Percentiles rank a stretch among this genome's conserved stretches.
These are phyloP conservation scores for Stagonosporopsis chrysanthemi DNA, from an alignment of 2,329 filamentous ascomycete species.

Conservation along the genomic window DNA sequence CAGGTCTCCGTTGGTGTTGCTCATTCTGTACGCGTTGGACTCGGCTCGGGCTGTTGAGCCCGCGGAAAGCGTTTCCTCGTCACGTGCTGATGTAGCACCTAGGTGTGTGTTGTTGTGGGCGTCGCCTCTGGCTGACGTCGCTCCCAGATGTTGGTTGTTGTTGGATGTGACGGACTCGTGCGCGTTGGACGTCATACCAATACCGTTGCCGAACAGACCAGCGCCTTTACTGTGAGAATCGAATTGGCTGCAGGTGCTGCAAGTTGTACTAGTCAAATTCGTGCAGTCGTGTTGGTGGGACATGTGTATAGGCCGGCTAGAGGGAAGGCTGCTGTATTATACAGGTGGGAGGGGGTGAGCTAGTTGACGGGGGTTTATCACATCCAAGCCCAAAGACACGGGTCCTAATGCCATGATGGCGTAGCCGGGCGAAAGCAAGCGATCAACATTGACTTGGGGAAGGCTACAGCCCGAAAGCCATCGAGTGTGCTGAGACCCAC, in stretches of 20 bases:
- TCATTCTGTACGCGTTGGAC: slow-evolving; percentile 29
- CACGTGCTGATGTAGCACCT: slow-evolving; percentile 27
- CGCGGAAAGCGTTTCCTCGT: slow-evolving; percentile 35
- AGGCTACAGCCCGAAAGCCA: slow-evolving; percentile 24
- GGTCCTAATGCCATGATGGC: slow-evolving; percentile 22
- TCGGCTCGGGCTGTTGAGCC: slow-evolving; percentile 35
- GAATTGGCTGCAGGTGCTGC: slow-evolving; percentile 9
- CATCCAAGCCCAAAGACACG: slow-evolving; percentile 25
- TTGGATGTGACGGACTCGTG: slow-evolving; percentile 19
- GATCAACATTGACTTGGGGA: slow-evolving; percentile 27
- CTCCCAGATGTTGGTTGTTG: slow-evolving; percentile 26
- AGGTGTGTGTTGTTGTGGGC: slow-evolving; percentile 31
- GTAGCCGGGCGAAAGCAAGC: slow-evolving; percentile 35
- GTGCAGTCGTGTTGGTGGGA: slow-evolving; percentile 21
- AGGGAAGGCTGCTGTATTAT: slow-evolving; percentile 13
- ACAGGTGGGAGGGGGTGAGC: slow-evolving; percentile 17
- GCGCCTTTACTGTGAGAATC: slow-evolving; percentile 7
- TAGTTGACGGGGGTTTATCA: slow-evolving; percentile 19
- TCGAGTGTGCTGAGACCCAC: slow-evolving; percentile 16
- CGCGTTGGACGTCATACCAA: slow-evolving; percentile 25
- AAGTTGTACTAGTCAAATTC: slow-evolving; percentile 8
- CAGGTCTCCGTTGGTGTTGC: slow-evolving; percentile 31
- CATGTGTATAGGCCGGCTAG: slow-evolving; percentile 14
- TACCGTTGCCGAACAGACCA: slow-evolving; percentile 20
- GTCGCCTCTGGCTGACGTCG: slow-evolving; percentile 19